phyloP scores from a whole-genome alignment of 495 filamentous ascomycete species.

The Lentithecium fluviatile region DNA sequence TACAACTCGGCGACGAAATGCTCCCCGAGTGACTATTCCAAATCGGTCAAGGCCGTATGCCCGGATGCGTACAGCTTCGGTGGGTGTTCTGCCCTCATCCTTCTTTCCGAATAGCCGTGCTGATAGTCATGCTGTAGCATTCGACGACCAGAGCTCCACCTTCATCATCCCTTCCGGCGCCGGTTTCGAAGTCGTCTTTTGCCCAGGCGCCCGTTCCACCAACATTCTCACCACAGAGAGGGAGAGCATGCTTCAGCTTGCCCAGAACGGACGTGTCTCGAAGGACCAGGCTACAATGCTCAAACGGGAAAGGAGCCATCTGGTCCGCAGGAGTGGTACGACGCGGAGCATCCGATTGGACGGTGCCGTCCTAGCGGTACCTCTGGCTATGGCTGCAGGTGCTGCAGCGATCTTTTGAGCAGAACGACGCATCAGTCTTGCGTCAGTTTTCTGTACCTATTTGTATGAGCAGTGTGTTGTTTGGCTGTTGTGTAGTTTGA shows the following conservation, averaged over 20 bases:
- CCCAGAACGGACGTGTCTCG: constrained; percentile 25
- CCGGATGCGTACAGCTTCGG: constrained; percentile 78
- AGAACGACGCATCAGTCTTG: background rate
- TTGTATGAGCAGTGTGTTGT: background rate
- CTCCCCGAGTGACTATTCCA: constrained; percentile 60
- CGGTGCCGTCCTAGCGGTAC: constrained; percentile 21
- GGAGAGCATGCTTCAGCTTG: constrained; percentile 30
- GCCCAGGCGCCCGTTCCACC: constrained; percentile 67
- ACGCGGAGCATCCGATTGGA: constrained; percentile 26
- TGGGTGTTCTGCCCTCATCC: constrained; percentile 28
- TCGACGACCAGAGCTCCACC: constrained; percentile 70
- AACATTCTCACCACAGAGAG: constrained; percentile 56
- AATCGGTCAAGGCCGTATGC: constrained; percentile 66
- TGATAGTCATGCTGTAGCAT: constrained; percentile 49
- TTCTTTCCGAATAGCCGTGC: background rate
- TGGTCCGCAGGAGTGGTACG: constrained; percentile 22
- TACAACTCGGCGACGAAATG: constrained; percentile 59
- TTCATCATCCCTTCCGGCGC: constrained; percentile 72
- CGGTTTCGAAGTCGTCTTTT: constrained; percentile 76
- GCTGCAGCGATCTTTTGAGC: constrained; percentile 10
- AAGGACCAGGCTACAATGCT: constrained; percentile 13
- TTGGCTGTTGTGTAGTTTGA: background rate
- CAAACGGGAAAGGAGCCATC: constrained; percentile 3
- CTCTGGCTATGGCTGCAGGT: background rate
- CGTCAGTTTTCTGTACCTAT: background rate